Percentiles rank a stretch among this genome's conserved stretches.
These are phyloP conservation scores for Cupressus sempervirens DNA, from an alignment of 75 land plant genomes.

Conservation along the genomic window DNA sequence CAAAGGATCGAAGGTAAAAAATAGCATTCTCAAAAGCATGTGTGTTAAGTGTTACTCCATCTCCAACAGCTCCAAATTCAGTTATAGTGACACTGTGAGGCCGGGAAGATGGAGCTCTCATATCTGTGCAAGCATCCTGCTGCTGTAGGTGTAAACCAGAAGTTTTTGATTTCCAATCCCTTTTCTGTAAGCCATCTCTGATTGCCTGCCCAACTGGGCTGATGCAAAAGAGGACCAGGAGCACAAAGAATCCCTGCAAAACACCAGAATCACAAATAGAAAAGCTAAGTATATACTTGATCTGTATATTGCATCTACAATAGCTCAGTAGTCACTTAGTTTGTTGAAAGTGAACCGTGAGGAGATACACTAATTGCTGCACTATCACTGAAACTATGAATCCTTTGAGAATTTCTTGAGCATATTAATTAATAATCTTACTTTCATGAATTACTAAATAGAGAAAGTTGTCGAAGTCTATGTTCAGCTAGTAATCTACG, in stretches of 20 bases:
- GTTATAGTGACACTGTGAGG: slow-evolving; percentile 80
- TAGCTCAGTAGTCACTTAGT: not conserved
- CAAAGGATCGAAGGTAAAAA: slow-evolving; percentile 70
- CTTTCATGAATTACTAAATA: not conserved
- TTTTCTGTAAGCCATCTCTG: not conserved
- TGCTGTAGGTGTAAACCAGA: not conserved
- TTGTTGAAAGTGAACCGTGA: not conserved
- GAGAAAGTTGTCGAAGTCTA: not conserved
- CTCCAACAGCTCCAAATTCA: slow-evolving; percentile 92
- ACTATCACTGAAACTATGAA: not conserved
- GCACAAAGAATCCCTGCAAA: slow-evolving; percentile 6
- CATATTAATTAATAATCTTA: not conserved
- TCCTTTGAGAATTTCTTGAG: not conserved
- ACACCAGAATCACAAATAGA: not conserved
- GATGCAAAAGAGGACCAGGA: slow-evolving; percentile 9
- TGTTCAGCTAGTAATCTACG: not conserved
- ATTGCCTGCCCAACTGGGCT: not conserved
- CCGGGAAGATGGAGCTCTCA: slow-evolving; percentile 14
- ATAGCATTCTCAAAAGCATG: slow-evolving; percentile 89
- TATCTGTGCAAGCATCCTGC: not conserved
- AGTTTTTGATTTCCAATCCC: not conserved
- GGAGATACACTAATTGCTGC: not conserved
- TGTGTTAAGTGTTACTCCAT: slow-evolving; percentile 82
- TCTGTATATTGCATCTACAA: not conserved
- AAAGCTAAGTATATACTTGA: not conserved